Base-by-base conservation (phyloP, 139 green algal species). In the Auxenochlorella protothecoides region DNA sequence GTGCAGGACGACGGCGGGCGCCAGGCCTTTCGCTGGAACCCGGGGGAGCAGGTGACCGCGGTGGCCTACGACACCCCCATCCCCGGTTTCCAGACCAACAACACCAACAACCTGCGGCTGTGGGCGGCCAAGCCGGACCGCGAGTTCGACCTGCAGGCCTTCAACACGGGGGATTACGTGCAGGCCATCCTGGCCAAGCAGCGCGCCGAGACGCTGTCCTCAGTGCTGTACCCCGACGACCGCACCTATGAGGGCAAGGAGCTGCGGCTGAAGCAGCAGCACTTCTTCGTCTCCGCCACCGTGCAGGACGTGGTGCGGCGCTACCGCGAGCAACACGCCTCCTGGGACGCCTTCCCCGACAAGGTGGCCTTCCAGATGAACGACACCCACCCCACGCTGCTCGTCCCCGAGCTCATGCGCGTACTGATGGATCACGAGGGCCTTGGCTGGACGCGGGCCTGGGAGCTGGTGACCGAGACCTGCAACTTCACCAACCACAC, bases 401-500 rank as follows among this genome's bases (percentile, higher is more conserved):
- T 91, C 61, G 89, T 98, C 67, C 79, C 93, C 3, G 93, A 98
- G 90, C 88, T 99, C 60, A 98, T 99, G 95, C 86, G 95, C 12
- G 60, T 97, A 68, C 89, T 99, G 7, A 94, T 99, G 85, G 95
- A 99, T 81, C 87, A 96, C 56, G 77, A 98, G 77, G 77, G 80
- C 44, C 79, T 99, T 59, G 92, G 89, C 61, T 99, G 95, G 95
- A 95, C 89, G 66, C 84, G 91, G 76, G 78, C 86, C 44, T 99
- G 95, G 95, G 84, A 90, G 4, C 88, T 97, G 62, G 87, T 84
- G 16, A 84, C 65, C 59, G 85, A 90, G 79, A 86, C 92, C 27
- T 97, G 96, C 82, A 86, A 89, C 15, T 99, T 97, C 91, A 99
- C 95, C 80, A 99, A 99, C 86, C 95, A 99, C 85, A 98, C 95